These are phyloP conservation scores for Melampsora larici-populina DNA, from an alignment of 1,284 basidiomycete species.

Conservation along the genomic window DNA sequence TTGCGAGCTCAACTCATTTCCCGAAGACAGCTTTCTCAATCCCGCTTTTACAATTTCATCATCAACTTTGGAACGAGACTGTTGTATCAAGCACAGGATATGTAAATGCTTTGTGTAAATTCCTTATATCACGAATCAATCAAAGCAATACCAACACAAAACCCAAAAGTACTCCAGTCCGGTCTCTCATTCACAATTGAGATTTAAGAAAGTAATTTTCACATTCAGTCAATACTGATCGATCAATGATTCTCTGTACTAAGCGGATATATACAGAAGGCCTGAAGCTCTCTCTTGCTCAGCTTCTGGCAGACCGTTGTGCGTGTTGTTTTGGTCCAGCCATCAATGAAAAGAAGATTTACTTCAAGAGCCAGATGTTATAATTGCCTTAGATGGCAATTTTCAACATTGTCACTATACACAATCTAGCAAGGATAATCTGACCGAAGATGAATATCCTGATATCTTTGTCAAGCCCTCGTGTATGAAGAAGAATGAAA, in stretches of 20 bases:
- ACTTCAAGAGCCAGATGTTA: neutral
- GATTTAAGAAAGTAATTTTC: neutral
- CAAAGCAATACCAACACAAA: no score
- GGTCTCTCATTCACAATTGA: neutral
- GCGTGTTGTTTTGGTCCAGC: constrained; percentile 13
- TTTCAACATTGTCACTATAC: no score
- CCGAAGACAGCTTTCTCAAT: constrained; percentile 20
- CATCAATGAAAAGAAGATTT: neutral
- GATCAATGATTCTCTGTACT: no score
- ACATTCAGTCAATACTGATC: neutral
- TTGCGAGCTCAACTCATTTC: neutral
- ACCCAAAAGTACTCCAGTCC: neutral
- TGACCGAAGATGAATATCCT: constrained; percentile 14
- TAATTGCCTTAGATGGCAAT: no score
- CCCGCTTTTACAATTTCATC: constrained; percentile 19
- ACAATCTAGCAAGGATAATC: no score
- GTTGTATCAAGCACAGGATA: neutral
- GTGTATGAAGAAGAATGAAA: neutral
- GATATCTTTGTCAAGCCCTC: constrained; percentile 3
- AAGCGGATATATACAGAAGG: neutral
- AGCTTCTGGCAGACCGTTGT: neutral
- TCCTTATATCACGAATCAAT: neutral
- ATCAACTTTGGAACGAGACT: constrained; percentile 7
- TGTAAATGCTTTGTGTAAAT: neutral
- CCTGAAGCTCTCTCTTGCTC: neutral